These are phyloP conservation scores for Gossypium arboreum DNA, from an alignment of 345 rosid species.

Conservation along the genomic window DNA sequence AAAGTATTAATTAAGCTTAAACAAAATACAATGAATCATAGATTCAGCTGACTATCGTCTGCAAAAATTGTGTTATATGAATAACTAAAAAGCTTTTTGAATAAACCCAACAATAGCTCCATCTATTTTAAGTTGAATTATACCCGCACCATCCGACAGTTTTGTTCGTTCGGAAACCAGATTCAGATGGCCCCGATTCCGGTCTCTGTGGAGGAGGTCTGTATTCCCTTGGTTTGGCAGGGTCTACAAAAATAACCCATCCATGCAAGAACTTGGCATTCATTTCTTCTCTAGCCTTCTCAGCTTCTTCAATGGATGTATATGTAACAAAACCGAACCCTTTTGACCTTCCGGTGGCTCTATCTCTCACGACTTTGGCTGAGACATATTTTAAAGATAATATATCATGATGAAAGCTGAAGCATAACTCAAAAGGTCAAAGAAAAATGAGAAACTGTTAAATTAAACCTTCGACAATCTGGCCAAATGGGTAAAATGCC, in stretches of 20 bases:
- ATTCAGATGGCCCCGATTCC: neutral
- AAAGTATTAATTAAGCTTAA: no score
- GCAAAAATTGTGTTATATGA: neutral
- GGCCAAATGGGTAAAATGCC: slow-evolving; percentile 1
- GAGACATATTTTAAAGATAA: slow-evolving; percentile 12
- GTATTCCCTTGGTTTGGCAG: slow-evolving; percentile 3
- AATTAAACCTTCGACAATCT: slow-evolving; percentile 43
- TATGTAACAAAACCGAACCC: slow-evolving; percentile 84
- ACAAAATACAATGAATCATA: neutral
- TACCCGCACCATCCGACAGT: neutral
- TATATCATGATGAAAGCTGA: neutral
- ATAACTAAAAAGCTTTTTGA: neutral
- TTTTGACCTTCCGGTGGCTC: slow-evolving; percentile 67
- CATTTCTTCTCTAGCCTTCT: slow-evolving; percentile 4
- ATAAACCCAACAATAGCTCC: neutral
- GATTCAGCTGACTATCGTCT: neutral
- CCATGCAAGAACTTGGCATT: slow-evolving; percentile 6
- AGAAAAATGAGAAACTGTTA: neutral
- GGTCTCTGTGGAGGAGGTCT: neutral
- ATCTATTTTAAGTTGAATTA: neutral
- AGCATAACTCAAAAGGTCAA: neutral
- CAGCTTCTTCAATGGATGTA: slow-evolving; percentile 8
- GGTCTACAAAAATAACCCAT: neutral
- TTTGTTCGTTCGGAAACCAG: neutral
- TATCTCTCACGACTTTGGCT: slow-evolving; percentile 76